Evolutionary conservation across 768 basidiomycete genomes (phyloP).

Genomic region (Harrya chromipes): DNA sequence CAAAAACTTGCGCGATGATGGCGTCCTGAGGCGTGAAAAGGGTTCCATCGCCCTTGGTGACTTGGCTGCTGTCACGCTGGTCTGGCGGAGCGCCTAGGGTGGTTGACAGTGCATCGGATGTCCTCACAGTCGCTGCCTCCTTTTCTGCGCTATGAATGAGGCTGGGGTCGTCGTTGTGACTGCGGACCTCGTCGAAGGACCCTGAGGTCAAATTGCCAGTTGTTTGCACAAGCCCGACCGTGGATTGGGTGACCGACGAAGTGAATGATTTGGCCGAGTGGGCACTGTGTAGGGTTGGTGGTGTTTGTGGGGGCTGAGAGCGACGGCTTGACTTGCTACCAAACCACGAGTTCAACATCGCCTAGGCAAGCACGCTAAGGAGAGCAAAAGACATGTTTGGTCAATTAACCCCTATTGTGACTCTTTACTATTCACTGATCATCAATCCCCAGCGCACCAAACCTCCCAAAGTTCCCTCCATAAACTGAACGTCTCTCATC

Average conservation of each 20-base stretch:
- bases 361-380: background rate
- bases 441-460: conserved; percentile 31
- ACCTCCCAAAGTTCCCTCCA: conserved; percentile 20
- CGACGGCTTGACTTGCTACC: conserved; percentile 29
- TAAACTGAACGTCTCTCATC: conserved; percentile 4
- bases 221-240: conserved; percentile 14
- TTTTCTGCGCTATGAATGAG: conserved; percentile 14
- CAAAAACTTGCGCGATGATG: conserved; percentile 45
- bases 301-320: conserved; percentile 8
- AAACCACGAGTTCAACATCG: conserved; percentile 32
- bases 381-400: conserved; percentile 4
- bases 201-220: conserved; percentile 13
- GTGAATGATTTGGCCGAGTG: conserved; percentile 5
- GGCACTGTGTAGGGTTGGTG: background rate
- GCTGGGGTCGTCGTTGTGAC: conserved; percentile 25
- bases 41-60: background rate
- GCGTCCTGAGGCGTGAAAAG: conserved; percentile 59
- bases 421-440: no score
- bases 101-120: conserved; percentile 4
- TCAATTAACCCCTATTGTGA: conserved; percentile 3
- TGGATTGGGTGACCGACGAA: conserved; percentile 18
- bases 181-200: conserved; percentile 25
- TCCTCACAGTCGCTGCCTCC: conserved; percentile 9
- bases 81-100: conserved; percentile 5
- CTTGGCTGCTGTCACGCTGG: conserved; percentile 2